Evolutionary conservation across 2,329 filamentous ascomycete genomes (phyloP).

Genomic region (Thermothelomyces thermophilus): DNA sequence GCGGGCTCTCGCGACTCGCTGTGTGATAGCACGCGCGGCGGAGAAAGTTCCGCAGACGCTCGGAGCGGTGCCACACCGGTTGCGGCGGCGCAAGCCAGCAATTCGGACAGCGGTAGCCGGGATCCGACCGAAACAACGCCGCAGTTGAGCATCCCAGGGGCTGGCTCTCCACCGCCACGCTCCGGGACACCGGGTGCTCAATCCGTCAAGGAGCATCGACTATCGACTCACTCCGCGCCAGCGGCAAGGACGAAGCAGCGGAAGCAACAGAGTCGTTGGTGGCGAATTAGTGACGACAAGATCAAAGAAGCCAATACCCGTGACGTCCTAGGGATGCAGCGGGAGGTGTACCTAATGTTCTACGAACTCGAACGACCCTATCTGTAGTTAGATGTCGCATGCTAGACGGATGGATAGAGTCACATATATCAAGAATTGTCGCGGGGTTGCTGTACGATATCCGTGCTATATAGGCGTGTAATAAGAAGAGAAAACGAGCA

Average conservation of each 20-base stretch:
- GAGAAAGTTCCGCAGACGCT: background rate
- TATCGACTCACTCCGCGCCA: slow-evolving; percentile 15
- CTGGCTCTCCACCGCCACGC: slow-evolving; percentile 35
- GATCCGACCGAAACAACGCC: slow-evolving; percentile 52
- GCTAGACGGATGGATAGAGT: background rate
- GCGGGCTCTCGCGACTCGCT: background rate
- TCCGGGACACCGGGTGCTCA: slow-evolving; percentile 27
- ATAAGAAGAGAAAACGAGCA: no score
- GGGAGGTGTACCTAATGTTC: slow-evolving; percentile 92
- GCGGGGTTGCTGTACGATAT: no score
- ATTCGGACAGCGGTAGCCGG: slow-evolving; percentile 45
- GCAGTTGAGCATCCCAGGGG: slow-evolving; percentile 45
- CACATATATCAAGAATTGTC: no score
- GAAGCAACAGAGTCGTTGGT: slow-evolving; percentile 72
- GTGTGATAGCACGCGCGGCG: background rate
- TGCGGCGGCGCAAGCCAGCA: slow-evolving; percentile 27
- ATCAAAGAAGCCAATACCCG: slow-evolving; percentile 88
- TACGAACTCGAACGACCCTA: slow-evolving; percentile 70
- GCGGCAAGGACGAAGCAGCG: slow-evolving; percentile 35
- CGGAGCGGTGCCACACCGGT: slow-evolving; percentile 15
- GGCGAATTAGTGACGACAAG: slow-evolving; percentile 96
- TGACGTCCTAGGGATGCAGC: slow-evolving; percentile 88
- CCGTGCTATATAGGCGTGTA: no score
- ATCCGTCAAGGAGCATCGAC: background rate
- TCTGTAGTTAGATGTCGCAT: background rate